A percentile compares a stretch with the other conserved stretches of the same genome.
These are phyloP conservation scores for Chiua virens DNA, from an alignment of 768 basidiomycete species.

Conservation along the genomic window DNA sequence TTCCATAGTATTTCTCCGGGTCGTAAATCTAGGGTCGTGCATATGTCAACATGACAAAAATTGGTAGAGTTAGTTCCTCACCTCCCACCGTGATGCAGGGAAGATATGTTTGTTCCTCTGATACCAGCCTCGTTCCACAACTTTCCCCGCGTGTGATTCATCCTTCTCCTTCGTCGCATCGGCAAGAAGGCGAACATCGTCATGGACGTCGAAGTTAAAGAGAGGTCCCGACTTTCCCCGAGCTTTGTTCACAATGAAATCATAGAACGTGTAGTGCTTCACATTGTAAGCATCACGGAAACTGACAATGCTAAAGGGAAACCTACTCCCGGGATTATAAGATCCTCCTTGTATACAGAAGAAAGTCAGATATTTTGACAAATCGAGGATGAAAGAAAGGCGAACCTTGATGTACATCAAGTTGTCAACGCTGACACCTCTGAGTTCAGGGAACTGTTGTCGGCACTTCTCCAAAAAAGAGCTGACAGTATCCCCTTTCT, in stretches of 20 bases:
- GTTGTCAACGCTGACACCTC: conserved; percentile 90
- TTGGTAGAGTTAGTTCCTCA: conserved; percentile 34
- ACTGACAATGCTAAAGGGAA: neutral
- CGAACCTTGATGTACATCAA: conserved; percentile 96
- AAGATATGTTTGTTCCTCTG: conserved; percentile 97
- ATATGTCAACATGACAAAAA: neutral
- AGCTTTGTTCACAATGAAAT: conserved; percentile 98
- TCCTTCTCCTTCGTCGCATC: conserved; percentile 98
- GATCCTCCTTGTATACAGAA: conserved; percentile 71
- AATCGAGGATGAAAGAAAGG: neutral
- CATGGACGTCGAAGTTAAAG: conserved; percentile 99
- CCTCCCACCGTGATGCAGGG: conserved; percentile 96
- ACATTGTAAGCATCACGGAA: neutral
- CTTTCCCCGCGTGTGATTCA: conserved; percentile 98
- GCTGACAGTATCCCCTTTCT: conserved; percentile 91
- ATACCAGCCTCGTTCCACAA: conserved; percentile 95
- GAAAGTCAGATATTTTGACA: conserved; percentile 4
- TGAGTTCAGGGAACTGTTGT: conserved; percentile 87
- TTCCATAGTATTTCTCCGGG: conserved; percentile 90
- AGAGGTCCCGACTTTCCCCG: conserved; percentile 97
- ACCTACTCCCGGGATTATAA: conserved; percentile 93
- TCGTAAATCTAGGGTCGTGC: conserved; percentile 68
- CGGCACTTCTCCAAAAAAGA: conserved; percentile 91
- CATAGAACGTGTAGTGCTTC: conserved; percentile 98
- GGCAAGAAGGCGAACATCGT: conserved; percentile 90